Percentiles rank a stretch among this genome's conserved stretches.
These are phyloP conservation scores for Thelephora ganbajun DNA, from an alignment of 768 basidiomycete genomes.

Conservation along the genomic window DNA sequence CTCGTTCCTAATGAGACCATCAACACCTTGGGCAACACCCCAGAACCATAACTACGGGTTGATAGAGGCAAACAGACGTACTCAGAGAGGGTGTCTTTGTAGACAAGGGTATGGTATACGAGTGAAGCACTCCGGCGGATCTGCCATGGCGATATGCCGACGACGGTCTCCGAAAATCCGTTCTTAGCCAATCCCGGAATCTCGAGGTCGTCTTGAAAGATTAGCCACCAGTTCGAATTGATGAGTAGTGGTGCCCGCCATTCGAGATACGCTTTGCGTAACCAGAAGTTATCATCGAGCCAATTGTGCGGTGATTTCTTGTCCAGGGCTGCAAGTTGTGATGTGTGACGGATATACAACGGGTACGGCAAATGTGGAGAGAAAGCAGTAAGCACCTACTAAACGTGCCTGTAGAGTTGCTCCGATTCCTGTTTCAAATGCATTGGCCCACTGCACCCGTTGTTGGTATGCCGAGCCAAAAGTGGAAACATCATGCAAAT, in stretches of 20 bases:
- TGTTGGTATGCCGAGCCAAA: constrained; percentile 38
- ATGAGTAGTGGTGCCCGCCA: constrained; percentile 76
- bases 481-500: constrained; percentile 36
- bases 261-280: constrained; percentile 75
- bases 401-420: constrained; percentile 57
- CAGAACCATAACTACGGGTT: neutral
- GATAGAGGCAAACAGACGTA: constrained; percentile 28
- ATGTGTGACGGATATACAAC: constrained; percentile 2
- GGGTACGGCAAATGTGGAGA: constrained; percentile 4
- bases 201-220: constrained; percentile 59
- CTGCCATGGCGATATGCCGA: constrained; percentile 67
- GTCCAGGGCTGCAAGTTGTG: constrained; percentile 50
- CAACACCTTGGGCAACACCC: neutral
- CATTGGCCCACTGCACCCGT: constrained; percentile 44
- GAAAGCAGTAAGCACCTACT: constrained; percentile 30
- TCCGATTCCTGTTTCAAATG: constrained; percentile 64
- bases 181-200: constrained; percentile 27
- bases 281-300: constrained; percentile 92
- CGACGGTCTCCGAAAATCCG: constrained; percentile 1
- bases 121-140: constrained; percentile 77
- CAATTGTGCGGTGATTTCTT: constrained; percentile 77
- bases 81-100: constrained; percentile 53
- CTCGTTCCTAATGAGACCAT: constrained; percentile 4
- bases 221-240: constrained; percentile 95
- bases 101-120: constrained; percentile 53